Conservation (phyloP, 2,329 filamentous ascomycete genomes). For the Stemphylium lycopersici region DNA sequence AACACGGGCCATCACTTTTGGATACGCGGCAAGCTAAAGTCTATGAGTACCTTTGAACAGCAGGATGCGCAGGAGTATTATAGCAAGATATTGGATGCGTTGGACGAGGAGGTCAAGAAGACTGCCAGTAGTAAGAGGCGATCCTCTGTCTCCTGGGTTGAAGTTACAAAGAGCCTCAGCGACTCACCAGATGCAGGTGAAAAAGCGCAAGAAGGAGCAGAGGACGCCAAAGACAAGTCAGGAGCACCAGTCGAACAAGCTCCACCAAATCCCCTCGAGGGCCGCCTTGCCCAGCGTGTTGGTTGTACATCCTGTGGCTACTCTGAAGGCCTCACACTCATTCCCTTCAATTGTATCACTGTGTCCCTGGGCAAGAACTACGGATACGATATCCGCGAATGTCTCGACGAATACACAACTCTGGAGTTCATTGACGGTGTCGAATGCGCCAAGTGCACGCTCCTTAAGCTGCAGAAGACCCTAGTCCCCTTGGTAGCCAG, state of each 20-base stretch:
- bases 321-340: slow-evolving; percentile 86
- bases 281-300: slow-evolving; percentile 84
- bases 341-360: slow-evolving; percentile 92
- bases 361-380: slow-evolving; percentile 72
- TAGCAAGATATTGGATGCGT: slow-evolving; percentile 82
- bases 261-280: slow-evolving; percentile 80
- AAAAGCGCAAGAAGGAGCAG: slow-evolving; percentile 6
- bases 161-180: slow-evolving; percentile 32
- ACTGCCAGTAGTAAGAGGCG: slow-evolving; percentile 52
- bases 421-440: slow-evolving; percentile 88
- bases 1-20: slow-evolving; percentile 80
- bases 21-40: slow-evolving; percentile 82
- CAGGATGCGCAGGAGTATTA: slow-evolving; percentile 99
- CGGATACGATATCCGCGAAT: slow-evolving; percentile 75
- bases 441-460: slow-evolving; percentile 88
- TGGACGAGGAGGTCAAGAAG: slow-evolving; percentile 75
- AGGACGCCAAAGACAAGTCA: slow-evolving; percentile 9
- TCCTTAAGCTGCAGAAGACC: slow-evolving; percentile 62
- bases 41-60: slow-evolving; percentile 93
- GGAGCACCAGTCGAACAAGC: slow-evolving; percentile 13
- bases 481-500: slow-evolving; percentile 27
- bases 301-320: slow-evolving; percentile 85
- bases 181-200: slow-evolving; percentile 17
- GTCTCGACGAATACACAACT: slow-evolving; percentile 82
- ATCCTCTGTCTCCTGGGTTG: slow-evolving; percentile 43